phyloP scores from a whole-genome alignment of 2,329 filamentous ascomycete species.

The Penicillium sp. region DNA sequence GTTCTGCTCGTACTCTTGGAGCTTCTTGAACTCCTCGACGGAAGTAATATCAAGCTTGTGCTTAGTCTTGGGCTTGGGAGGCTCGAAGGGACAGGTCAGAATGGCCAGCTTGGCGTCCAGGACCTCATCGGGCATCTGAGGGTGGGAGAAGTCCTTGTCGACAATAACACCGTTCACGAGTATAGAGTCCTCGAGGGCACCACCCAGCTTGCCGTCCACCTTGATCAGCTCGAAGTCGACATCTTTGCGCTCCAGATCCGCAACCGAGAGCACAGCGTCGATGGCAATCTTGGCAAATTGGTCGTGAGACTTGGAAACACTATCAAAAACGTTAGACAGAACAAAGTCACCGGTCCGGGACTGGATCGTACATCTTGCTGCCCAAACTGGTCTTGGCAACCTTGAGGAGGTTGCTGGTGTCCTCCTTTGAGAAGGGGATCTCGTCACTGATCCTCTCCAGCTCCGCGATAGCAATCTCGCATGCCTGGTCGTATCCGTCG shows the following conservation, averaged over 20 bases:
- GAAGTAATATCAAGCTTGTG: slow-evolving; percentile 97
- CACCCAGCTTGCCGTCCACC: slow-evolving; percentile 96
- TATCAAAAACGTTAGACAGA: slow-evolving; percentile 24
- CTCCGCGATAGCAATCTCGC: slow-evolving; percentile 90
- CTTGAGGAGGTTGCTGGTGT: slow-evolving; percentile 83
- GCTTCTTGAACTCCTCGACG: slow-evolving; percentile 96
- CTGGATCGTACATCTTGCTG: slow-evolving; percentile 69
- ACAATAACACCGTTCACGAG: slow-evolving; percentile 97
- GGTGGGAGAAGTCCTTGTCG: slow-evolving; percentile 99
- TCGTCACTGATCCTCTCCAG: slow-evolving; percentile 89
- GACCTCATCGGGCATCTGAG: slow-evolving; percentile 96
- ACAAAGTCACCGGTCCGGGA: not conserved
- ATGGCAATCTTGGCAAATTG: slow-evolving; percentile 97
- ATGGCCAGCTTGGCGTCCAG: slow-evolving; percentile 95
- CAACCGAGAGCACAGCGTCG: slow-evolving; percentile 92
- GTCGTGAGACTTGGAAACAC: slow-evolving; percentile 94
- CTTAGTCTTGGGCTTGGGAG: slow-evolving; percentile 99
- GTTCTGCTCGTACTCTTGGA: slow-evolving; percentile 90
- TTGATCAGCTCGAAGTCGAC: slow-evolving; percentile 99
- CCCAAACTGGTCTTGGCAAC: slow-evolving; percentile 93
- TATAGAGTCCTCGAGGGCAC: slow-evolving; percentile 83
- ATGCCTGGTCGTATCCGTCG: slow-evolving; percentile 95
- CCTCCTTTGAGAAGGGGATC: slow-evolving; percentile 73
- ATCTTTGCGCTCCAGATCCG: slow-evolving; percentile 90
- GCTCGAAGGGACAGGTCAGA: slow-evolving; percentile 95